A percentile compares a stretch with the other conserved stretches of the same genome.
phyloP scores from a whole-genome alignment of 2,329 filamentous ascomycete genomes.

The Penicillium sp. region DNA sequence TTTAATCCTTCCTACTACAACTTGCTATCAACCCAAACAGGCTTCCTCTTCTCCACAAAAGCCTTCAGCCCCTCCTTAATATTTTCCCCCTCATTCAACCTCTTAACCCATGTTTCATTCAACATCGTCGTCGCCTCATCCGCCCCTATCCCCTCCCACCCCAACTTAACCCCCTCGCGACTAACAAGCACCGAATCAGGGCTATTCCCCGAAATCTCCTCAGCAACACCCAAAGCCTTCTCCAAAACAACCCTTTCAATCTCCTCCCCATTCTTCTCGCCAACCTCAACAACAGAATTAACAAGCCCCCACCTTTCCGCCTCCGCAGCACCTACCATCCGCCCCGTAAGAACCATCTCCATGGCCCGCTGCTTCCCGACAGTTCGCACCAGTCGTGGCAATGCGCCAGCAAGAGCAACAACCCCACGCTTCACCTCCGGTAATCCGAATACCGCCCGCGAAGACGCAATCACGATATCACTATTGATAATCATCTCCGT shows the following conservation, averaged over 20 bases:
- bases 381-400: slow-evolving; percentile 64
- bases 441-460: slow-evolving; percentile 61
- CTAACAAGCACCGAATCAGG: slow-evolving; percentile 75
- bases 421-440: slow-evolving; percentile 72
- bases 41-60: slow-evolving; percentile 73
- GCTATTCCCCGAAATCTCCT: slow-evolving; percentile 62
- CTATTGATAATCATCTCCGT: slow-evolving; percentile 73
- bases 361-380: slow-evolving; percentile 67
- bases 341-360: slow-evolving; percentile 69
- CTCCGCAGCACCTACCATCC: slow-evolving; percentile 58
- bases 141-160: slow-evolving; percentile 68
- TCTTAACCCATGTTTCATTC: slow-evolving; percentile 57
- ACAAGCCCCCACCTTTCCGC: slow-evolving; percentile 67
- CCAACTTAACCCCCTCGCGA: slow-evolving; percentile 67
- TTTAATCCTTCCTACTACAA: slow-evolving; percentile 21
- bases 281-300: slow-evolving; percentile 58
- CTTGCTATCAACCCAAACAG: slow-evolving; percentile 56
- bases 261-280: slow-evolving; percentile 15
- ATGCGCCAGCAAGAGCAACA: slow-evolving; percentile 66
- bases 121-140: slow-evolving; percentile 61
- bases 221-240: slow-evolving; percentile 60
- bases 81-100: slow-evolving; percentile 66
- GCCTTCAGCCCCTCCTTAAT: slow-evolving; percentile 70
- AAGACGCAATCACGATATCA: slow-evolving; percentile 64
- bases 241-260: slow-evolving; percentile 23